phyloP scores from a whole-genome alignment of 2,329 filamentous ascomycete genomes.

The Scytalidium lignicola region DNA sequence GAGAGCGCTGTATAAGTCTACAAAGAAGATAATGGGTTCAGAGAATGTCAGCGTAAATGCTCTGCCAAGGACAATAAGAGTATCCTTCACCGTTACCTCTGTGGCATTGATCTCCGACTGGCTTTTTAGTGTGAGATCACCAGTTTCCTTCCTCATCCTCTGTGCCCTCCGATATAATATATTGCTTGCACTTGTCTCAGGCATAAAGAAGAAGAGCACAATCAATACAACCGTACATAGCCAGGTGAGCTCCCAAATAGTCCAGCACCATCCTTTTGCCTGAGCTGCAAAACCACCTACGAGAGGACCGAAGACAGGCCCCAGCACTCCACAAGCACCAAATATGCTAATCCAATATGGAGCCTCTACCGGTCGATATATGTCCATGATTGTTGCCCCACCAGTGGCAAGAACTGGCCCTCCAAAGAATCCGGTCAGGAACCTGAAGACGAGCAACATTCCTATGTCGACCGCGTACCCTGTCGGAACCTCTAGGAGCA shows the following conservation, averaged over 20 bases:
- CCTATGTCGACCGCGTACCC: conserved; percentile 55
- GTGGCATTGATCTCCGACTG: conserved; percentile 57
- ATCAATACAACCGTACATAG: conserved; percentile 49
- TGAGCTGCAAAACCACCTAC: conserved; percentile 52
- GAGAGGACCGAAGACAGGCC: conserved; percentile 52
- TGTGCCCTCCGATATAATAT: conserved; percentile 54
- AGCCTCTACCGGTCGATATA: conserved; percentile 45
- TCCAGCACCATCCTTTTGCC: conserved; percentile 54
- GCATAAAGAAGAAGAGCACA: conserved; percentile 53
- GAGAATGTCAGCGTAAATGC: conserved; percentile 49
- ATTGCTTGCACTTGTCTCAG: conserved; percentile 52
- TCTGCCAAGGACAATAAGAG: conserved; percentile 39
- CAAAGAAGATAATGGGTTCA: conserved; percentile 56
- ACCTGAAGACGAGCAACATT: conserved; percentile 55
- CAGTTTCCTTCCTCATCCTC: conserved; percentile 52
- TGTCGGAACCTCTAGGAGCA: conserved; percentile 57
- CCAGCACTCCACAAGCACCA: conserved; percentile 39
- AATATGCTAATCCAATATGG: conserved; percentile 53
- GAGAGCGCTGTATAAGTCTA: conserved; percentile 53
- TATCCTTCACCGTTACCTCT: conserved; percentile 42
- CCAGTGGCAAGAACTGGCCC: conserved; percentile 56
- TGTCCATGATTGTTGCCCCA: conserved; percentile 42
- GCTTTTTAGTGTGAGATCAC: conserved; percentile 47
- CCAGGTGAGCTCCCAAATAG: conserved; percentile 57
- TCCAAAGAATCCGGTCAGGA: conserved; percentile 59